Evolutionary conservation across 2,329 filamentous ascomycete species (phyloP).

Genomic region (Trichoderma sp.): DNA sequence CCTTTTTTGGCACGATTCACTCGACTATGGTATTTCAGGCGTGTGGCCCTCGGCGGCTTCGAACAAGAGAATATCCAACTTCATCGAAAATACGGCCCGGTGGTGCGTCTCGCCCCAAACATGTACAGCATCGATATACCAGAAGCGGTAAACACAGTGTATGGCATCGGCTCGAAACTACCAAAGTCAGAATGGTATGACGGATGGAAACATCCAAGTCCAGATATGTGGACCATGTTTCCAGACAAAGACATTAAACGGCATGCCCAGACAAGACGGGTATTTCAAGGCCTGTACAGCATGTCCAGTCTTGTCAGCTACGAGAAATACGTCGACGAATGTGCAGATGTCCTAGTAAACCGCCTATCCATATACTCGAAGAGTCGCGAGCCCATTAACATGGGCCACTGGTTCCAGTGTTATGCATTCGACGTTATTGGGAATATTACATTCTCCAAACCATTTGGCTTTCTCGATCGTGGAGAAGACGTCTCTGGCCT

Average conservation of each 20-base stretch:
- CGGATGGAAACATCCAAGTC: slow-evolving; percentile 25
- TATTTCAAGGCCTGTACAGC: slow-evolving; percentile 44
- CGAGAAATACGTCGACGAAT: slow-evolving; percentile 48
- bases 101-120: slow-evolving; percentile 41
- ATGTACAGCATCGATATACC: slow-evolving; percentile 41
- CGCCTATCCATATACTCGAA: slow-evolving; percentile 37
- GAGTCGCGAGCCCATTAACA: slow-evolving; percentile 32
- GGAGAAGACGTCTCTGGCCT: slow-evolving; percentile 44
- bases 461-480: slow-evolving; percentile 44
- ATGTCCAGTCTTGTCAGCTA: slow-evolving; percentile 49
- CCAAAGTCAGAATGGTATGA: slow-evolving; percentile 30
- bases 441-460: slow-evolving; percentile 41
- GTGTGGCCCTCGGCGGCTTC: slow-evolving; percentile 37
- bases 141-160: slow-evolving; percentile 38
- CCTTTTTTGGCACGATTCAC: slow-evolving; percentile 44
- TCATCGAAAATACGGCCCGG: slow-evolving; percentile 39
- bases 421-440: slow-evolving; percentile 52
- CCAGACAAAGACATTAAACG: slow-evolving; percentile 29
- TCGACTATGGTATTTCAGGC: slow-evolving; percentile 42
- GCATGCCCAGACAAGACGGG: slow-evolving; percentile 39
- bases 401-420: slow-evolving; percentile 44
- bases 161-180: slow-evolving; percentile 37
- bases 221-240: slow-evolving; percentile 31
- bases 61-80: slow-evolving; percentile 39
- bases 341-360: slow-evolving; percentile 39